phyloP scores from a whole-genome alignment of 345 rosid genomes.

The Passiflora organensis region DNA sequence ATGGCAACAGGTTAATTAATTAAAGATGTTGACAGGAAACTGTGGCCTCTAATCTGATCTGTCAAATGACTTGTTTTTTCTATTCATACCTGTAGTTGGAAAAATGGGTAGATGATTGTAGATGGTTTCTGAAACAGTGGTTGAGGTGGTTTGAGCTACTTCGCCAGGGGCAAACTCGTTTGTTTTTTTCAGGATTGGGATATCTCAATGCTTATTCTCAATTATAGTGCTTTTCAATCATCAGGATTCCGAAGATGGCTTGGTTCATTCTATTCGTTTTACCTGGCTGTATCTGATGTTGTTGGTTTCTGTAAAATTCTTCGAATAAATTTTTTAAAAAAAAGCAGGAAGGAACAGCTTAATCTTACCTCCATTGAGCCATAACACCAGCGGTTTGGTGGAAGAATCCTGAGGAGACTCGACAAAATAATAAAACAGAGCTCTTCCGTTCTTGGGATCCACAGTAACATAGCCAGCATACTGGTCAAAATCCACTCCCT shows the following conservation, averaged over 20 bases:
- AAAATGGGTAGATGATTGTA: background rate
- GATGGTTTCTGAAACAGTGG: background rate
- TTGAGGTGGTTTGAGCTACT: background rate
- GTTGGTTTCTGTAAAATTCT: no score
- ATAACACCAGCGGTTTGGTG: slow-evolving; percentile 37
- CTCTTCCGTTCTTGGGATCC: slow-evolving; percentile 25
- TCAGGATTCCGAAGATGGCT: no score
- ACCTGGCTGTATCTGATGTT: background rate
- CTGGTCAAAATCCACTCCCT: slow-evolving; percentile 33
- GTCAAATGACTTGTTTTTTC: no score
- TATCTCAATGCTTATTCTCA: no score
- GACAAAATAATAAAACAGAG: slow-evolving; percentile 36
- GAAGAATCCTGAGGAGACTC: slow-evolving; percentile 35
- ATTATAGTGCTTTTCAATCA: no score
- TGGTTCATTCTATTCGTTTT: background rate
- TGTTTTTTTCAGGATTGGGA: no score
- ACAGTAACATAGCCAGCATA: slow-evolving; percentile 35
- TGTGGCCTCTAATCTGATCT: no score
- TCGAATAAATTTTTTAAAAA: background rate
- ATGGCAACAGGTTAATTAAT: no score
- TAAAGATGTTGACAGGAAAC: no score
- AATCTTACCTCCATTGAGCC: slow-evolving; percentile 32
- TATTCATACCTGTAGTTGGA: no score
- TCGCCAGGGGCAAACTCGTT: no score
- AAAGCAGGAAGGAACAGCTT: background rate